phyloP scores from a whole-genome alignment of 306 rosid species.

The Cicer chorassanicum region DNA sequence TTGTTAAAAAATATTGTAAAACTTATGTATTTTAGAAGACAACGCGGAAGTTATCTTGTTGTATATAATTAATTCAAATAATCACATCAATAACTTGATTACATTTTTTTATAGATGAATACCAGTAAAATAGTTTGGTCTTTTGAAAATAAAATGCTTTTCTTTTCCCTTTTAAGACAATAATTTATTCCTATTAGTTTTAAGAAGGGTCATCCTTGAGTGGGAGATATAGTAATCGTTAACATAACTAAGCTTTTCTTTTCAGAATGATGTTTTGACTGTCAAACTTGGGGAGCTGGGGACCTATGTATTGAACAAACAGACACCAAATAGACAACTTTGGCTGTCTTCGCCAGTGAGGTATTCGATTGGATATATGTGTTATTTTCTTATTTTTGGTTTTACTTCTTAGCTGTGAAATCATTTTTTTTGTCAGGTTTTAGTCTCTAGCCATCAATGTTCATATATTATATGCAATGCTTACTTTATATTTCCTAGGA shows the following conservation, averaged over 20 bases:
- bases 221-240: conserved; percentile 9
- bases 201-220: conserved; percentile 22
- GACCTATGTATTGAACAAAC: conserved; percentile 85
- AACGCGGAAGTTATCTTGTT: conserved; percentile 10
- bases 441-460: neutral
- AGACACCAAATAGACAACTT: conserved; percentile 85
- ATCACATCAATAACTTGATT: conserved; percentile 23
- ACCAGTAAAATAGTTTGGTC: neutral
- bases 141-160: neutral
- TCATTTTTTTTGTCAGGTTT: neutral
- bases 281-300: conserved; percentile 75
- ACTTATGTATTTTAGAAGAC: neutral
- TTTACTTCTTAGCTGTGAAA: neutral
- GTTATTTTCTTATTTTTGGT: neutral
- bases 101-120: neutral
- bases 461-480: conserved; percentile 2
- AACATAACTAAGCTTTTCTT: conserved; percentile 26
- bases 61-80: conserved; percentile 17
- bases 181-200: conserved; percentile 25
- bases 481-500: conserved; percentile 6
- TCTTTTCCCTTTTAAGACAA: neutral
- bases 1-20: neutral
- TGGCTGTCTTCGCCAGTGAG: conserved; percentile 92
- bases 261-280: conserved; percentile 84
- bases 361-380: conserved; percentile 46